Evolutionary conservation across 2,329 filamentous ascomycete genomes (phyloP).

Genomic region (Nannizziopsis arthrosporioides): DNA sequence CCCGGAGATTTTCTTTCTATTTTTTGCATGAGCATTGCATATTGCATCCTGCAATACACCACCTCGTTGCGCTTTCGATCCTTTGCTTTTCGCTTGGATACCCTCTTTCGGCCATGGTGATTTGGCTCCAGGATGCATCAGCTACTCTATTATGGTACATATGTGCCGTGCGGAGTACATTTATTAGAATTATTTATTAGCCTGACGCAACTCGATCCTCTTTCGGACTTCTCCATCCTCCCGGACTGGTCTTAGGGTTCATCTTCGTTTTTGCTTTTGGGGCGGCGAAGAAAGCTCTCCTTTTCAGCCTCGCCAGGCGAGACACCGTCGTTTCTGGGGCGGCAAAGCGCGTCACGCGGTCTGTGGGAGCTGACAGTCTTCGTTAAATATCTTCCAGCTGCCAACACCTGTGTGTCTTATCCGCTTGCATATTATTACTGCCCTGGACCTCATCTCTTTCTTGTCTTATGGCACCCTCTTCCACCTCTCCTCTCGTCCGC

Average conservation of each 20-base stretch:
- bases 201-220: too few relatives aligned
- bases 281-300: not conserved
- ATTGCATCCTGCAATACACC: not conserved
- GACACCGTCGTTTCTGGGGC: slow-evolving; percentile 1
- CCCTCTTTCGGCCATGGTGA: not conserved
- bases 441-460: not conserved
- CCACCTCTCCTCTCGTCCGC: not conserved
- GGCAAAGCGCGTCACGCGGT: slow-evolving; percentile 10
- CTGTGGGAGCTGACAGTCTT: slow-evolving; percentile 1
- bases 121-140: not conserved
- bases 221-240: too few relatives aligned
- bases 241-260: too few relatives aligned
- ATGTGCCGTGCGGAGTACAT: too few relatives aligned
- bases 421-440: not conserved
- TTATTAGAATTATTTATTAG: too few relatives aligned
- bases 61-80: not conserved
- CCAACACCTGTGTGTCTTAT: not conserved
- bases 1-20: not conserved
- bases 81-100: slow-evolving; percentile 1
- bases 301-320: slow-evolving; percentile 9
- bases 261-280: not conserved
- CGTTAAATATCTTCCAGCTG: slow-evolving; percentile 1
- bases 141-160: too few relatives aligned
- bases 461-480: not conserved
- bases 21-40: not conserved